phyloP scores from a whole-genome alignment of 1,284 basidiomycete genomes.

The Lignosus rhinocerotis region DNA sequence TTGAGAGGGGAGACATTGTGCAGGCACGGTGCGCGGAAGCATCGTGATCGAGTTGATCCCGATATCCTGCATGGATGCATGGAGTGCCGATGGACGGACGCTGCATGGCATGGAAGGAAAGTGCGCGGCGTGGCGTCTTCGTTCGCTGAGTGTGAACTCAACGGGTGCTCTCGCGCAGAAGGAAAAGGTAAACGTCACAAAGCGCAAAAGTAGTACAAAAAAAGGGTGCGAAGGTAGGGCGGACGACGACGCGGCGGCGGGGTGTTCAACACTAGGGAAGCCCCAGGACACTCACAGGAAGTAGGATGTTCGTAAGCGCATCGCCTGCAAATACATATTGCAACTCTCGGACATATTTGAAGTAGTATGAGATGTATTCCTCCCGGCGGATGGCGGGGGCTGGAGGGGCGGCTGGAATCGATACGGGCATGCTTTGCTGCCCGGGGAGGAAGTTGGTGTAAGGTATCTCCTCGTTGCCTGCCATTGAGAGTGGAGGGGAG shows the following conservation, averaged over 20 bases:
- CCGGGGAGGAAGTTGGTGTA: constrained; percentile 14
- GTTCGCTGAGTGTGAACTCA: background rate
- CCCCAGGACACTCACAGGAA: constrained; percentile 48
- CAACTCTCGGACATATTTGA: constrained; percentile 60
- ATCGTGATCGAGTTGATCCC: constrained; percentile 8
- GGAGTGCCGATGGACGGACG: background rate
- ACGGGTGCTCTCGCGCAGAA: background rate
- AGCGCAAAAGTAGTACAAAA: background rate
- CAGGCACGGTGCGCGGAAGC: background rate
- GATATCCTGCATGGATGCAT: background rate
- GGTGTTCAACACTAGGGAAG: background rate
- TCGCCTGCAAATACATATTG: constrained; percentile 61
- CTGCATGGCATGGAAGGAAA: background rate
- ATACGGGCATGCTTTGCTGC: constrained; percentile 14
- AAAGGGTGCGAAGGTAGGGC: background rate
- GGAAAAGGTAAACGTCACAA: background rate
- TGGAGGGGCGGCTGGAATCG: constrained; percentile 13
- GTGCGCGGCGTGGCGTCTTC: background rate
- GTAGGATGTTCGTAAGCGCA: constrained; percentile 56
- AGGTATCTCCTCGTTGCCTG: constrained; percentile 14
- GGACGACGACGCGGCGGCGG: background rate
- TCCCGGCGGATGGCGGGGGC: constrained; percentile 17
- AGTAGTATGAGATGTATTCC: constrained; percentile 66
- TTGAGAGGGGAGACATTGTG: background rate
- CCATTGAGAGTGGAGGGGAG: constrained; percentile 13